Conservation (phyloP, 169 alveolate genomes). For the Plasmodium coatneyi region DNA sequence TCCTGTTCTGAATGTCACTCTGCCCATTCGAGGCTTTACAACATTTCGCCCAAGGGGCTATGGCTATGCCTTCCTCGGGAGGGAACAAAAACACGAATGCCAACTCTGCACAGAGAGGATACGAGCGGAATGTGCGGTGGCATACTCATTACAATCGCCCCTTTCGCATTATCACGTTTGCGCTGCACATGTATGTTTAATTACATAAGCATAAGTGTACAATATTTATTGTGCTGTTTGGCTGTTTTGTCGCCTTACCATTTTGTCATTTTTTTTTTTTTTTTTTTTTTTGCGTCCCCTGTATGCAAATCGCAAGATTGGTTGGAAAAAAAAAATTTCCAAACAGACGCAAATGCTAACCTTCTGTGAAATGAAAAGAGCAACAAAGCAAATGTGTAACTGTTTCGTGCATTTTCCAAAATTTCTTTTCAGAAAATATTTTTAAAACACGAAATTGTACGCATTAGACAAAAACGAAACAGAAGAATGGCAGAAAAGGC, state of each 20-base stretch:
- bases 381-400: not conserved
- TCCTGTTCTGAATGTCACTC: not conserved
- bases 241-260: not conserved
- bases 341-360: not conserved
- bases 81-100: not conserved
- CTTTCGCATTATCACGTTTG: not conserved
- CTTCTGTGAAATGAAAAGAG: not conserved
- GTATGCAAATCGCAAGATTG: not conserved
- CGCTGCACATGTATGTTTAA: not conserved
- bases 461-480: not conserved
- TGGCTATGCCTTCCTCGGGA: not conserved
- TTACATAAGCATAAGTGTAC: not conserved
- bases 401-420: not conserved
- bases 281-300: not conserved
- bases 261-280: not conserved
- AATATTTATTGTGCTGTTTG: not conserved
- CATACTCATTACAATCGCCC: not conserved
- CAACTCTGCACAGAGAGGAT: not conserved
- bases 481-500: not conserved
- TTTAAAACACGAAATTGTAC: not conserved
- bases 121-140: not conserved
- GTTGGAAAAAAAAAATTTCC: not conserved
- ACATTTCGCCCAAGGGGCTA: not conserved
- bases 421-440: not conserved
- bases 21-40: not conserved